Conservation (phyloP, 2,329 filamentous ascomycete species). For the Colletotrichum filicis region DNA sequence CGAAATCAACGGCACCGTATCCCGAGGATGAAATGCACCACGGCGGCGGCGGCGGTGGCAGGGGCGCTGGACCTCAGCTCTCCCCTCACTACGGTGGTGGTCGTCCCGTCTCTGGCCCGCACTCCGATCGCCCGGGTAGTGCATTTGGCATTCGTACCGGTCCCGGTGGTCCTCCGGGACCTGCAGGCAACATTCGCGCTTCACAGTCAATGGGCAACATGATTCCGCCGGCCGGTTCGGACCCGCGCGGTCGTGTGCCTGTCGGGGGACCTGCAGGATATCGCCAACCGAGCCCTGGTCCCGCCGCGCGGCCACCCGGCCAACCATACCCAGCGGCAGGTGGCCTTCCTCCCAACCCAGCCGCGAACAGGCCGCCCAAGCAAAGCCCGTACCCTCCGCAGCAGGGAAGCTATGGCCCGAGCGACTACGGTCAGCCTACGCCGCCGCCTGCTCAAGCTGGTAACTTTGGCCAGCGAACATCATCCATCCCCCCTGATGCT, state of each 20-base stretch:
- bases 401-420: conserved; percentile 32
- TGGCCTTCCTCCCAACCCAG: conserved; percentile 46
- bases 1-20: conserved; percentile 62
- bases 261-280: conserved; percentile 54
- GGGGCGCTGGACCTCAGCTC: conserved; percentile 44
- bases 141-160: conserved; percentile 64
- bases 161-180: conserved; percentile 20
- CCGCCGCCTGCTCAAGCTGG: conserved; percentile 42
- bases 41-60: background rate
- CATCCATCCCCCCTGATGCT: conserved; percentile 42
- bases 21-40: conserved; percentile 59
- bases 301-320: conserved; percentile 38
- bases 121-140: conserved; percentile 60
- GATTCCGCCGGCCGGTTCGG: conserved; percentile 52
- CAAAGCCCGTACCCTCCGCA: conserved; percentile 43
- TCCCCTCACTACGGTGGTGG: conserved; percentile 57
- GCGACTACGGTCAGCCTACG: conserved; percentile 33
- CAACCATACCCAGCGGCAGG: conserved; percentile 41
- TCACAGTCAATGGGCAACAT: conserved; percentile 60
- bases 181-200: conserved; percentile 45
- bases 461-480: conserved; percentile 52
- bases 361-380: conserved; percentile 52
- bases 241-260: conserved; percentile 55
- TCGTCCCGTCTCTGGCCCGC: conserved; percentile 59
- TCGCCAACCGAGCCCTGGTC: conserved; percentile 53